Conservation (phyloP, 2,329 filamentous ascomycete species). For the Ascochyta pisi region DNA sequence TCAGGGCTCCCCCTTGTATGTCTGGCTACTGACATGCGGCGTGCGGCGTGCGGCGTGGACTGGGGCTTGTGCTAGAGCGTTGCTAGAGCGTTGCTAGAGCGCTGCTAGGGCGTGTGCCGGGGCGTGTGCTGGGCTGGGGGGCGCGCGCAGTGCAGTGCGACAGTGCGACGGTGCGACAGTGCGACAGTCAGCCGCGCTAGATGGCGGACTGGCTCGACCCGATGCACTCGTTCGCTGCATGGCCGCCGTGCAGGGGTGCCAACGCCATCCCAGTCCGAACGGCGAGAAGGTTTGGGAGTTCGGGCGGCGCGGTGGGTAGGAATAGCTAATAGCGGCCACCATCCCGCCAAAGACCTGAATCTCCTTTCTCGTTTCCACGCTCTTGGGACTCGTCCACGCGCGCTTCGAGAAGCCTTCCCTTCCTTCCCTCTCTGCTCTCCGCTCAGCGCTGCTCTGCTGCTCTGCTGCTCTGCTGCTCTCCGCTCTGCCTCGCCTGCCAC, state of each 20-base stretch:
- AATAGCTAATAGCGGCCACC: slow-evolving; percentile 40
- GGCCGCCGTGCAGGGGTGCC: slow-evolving; percentile 29
- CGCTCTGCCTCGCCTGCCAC: too few relatives aligned
- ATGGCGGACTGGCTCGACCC: slow-evolving; percentile 27
- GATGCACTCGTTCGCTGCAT: slow-evolving; percentile 33
- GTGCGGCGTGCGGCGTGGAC: neutral
- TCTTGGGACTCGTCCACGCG: slow-evolving; percentile 40
- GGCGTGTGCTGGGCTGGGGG: too few relatives aligned
- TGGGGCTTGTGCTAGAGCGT: neutral
- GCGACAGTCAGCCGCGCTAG: slow-evolving; percentile 17
- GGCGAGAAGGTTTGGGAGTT: slow-evolving; percentile 37
- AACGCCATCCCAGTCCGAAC: slow-evolving; percentile 30
- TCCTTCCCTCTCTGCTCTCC: slow-evolving; percentile 6
- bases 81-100: neutral
- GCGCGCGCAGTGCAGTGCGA: neutral
- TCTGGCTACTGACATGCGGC: neutral
- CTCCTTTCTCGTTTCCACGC: slow-evolving; percentile 45
- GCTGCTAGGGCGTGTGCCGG: neutral
- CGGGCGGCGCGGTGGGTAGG: slow-evolving; percentile 38
- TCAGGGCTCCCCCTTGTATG: too few relatives aligned
- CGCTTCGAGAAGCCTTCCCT: slow-evolving; percentile 40
- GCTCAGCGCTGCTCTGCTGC: neutral
- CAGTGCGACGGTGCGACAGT: neutral
- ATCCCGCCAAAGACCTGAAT: slow-evolving; percentile 41
- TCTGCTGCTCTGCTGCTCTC: too few relatives aligned